Base-by-base conservation (phyloP, 1,139 yeast genomes). In the Komagataea norvegica region DNA sequence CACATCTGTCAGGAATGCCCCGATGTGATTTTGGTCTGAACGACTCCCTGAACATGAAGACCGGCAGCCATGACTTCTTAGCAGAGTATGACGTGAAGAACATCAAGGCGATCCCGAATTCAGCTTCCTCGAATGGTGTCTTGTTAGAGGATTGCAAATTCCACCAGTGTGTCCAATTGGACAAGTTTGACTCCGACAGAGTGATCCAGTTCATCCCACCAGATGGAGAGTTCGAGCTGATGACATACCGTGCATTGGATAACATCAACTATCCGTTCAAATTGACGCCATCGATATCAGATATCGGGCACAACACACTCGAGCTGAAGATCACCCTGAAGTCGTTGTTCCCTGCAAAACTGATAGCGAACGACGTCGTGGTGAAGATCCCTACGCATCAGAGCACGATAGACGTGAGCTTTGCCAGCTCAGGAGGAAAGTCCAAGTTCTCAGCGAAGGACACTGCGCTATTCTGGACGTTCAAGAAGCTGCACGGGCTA, bases 161-260 rank as follows among this genome's bases (percentile, higher is more conserved):
- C 61, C 97, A 91, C 60, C 93, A 86, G 51, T 83, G 95, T 59
- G 95, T 86, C 25, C 72, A 82, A 40, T 64, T 85, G 36, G 74
- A 79, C 30, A 72, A 74, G 53, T 85, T 83, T 57, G 88, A 83
- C 49, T 57, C 71, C 7, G 81, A 79, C 29, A 68, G 84, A 35
- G 68, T 77, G 36, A 82, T 87, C 42, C 75, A 77, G 35, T 87
- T 87, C 51, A 70, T 81, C 10, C 95, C 95, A 6, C 95, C 97
- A 1, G 97, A 89, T 62, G 97, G 97, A 1, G 82, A 79, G 40
- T 87, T 87, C 58, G 95, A 88, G 57, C 71, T 91, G 41, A 82
- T 91, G 93, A 67, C 78, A 32, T 89, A 89, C 68, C 72, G 72
- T 40, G 71, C 74, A 38, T 69, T 60, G 3, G 74, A 77, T 50